A percentile compares a stretch with the other conserved stretches of the same genome.
Conservation (phyloP, 2,329 filamentous ascomycete species). For the Aspergillus arachidicola region DNA sequence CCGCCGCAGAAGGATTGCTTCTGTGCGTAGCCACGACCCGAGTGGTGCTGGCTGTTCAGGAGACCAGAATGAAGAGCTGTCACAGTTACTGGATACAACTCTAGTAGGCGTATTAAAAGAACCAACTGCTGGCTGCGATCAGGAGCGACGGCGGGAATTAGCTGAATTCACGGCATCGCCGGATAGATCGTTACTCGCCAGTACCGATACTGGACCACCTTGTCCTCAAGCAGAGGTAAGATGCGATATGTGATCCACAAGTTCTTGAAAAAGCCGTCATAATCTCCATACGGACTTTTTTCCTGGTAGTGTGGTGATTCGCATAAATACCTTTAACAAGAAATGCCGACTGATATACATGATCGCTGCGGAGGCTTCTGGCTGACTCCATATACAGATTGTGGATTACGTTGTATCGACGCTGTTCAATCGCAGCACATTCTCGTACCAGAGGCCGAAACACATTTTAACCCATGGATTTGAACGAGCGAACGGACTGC, state of each 20-base stretch:
- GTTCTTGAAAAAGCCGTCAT: not conserved
- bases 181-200: slow-evolving; percentile 33
- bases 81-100: slow-evolving; percentile 67
- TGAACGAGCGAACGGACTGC: slow-evolving; percentile 50
- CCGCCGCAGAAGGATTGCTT: slow-evolving; percentile 49
- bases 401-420: slow-evolving; percentile 77
- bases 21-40: slow-evolving; percentile 28
- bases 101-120: slow-evolving; percentile 61
- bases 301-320: not conserved
- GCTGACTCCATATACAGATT: slow-evolving; percentile 53
- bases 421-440: slow-evolving; percentile 65
- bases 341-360: slow-evolving; percentile 2
- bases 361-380: slow-evolving; percentile 7
- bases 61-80: slow-evolving; percentile 39
- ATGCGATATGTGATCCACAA: slow-evolving; percentile 3
- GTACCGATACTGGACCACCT: slow-evolving; percentile 40
- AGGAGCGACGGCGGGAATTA: slow-evolving; percentile 58
- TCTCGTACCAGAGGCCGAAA: slow-evolving; percentile 56
- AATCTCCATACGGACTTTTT: not conserved
- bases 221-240: slow-evolving; percentile 68
- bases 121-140: slow-evolving; percentile 31
- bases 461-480: slow-evolving; percentile 87
- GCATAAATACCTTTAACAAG: not conserved
- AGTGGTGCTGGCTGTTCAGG: slow-evolving; percentile 1
- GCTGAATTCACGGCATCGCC: slow-evolving; percentile 66